Percentiles rank a stretch among this genome's conserved stretches.
These are phyloP conservation scores for Mycena venus DNA, from an alignment of 768 basidiomycete genomes.

Conservation along the genomic window DNA sequence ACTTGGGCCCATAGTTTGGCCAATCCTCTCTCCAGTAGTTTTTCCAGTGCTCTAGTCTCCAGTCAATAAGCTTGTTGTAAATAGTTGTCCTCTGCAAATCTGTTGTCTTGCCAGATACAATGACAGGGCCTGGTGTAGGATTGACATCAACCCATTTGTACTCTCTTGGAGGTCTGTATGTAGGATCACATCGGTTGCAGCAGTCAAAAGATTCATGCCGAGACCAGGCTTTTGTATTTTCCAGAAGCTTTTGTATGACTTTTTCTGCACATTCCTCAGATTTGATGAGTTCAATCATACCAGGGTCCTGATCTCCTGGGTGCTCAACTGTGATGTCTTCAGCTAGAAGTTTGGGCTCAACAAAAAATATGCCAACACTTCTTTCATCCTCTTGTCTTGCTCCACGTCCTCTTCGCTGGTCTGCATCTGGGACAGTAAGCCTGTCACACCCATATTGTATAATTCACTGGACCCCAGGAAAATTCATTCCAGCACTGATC, in stretches of 20 bases:
- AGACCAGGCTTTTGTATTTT: background rate
- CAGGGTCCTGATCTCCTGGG: background rate
- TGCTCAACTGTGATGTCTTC: background rate
- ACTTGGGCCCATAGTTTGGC: background rate
- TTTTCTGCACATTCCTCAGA: background rate
- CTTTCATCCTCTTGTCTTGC: background rate
- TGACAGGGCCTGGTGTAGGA: background rate
- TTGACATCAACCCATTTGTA: constrained; percentile 2
- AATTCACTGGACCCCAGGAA: constrained; percentile 30
- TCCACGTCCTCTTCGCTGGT: constrained; percentile 25
- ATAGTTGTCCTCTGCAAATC: background rate
- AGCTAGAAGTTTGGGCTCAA: constrained; percentile 21
- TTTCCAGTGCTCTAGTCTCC: background rate
- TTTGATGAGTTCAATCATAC: constrained; percentile 12
- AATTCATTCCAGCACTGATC: too few species aligned
- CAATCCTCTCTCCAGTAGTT: background rate
- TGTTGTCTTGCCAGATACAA: background rate
- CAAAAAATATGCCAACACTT: constrained; percentile 13
- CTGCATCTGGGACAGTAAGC: constrained; percentile 26
- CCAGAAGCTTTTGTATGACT: background rate
- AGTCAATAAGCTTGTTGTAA: background rate
- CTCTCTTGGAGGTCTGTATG: background rate
- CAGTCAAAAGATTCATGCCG: background rate
- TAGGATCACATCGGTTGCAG: constrained; percentile 27
- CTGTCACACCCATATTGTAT: constrained; percentile 22